Evolutionary conservation across 345 rosid species (phyloP).

Genomic region (Stellera chamaejasme): DNA sequence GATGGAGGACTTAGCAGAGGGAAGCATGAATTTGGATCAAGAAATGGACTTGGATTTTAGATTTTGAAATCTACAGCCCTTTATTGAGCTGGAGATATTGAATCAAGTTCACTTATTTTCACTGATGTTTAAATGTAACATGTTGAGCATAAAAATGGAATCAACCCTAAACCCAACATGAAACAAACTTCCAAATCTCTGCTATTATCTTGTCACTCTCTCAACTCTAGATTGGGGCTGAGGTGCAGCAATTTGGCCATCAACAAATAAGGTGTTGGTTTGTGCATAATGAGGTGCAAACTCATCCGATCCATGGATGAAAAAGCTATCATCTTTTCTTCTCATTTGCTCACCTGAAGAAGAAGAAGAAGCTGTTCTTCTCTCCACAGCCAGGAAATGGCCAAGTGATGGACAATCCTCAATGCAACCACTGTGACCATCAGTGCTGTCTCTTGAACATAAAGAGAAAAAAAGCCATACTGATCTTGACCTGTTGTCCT

Average conservation of each 20-base stretch:
- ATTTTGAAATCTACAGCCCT: too few species aligned
- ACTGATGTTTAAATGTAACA: too few species aligned
- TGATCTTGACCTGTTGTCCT: slow-evolving; percentile 15
- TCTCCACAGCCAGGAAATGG: slow-evolving; percentile 45
- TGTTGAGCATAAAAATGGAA: too few species aligned
- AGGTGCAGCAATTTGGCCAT: slow-evolving; percentile 30
- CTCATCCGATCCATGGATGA: slow-evolving; percentile 17
- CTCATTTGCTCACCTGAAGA: slow-evolving; percentile 2
- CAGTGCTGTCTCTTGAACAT: slow-evolving; percentile 35
- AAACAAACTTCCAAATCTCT: too few species aligned
- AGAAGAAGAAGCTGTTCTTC: slow-evolving; percentile 21
- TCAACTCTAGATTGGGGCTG: slow-evolving; percentile 5
- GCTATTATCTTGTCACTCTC: background rate
- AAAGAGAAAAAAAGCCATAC: slow-evolving; percentile 36
- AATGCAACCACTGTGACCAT: slow-evolving; percentile 11
- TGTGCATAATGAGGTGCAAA: slow-evolving; percentile 12
- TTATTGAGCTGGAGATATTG: too few species aligned
- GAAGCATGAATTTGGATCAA: too few species aligned
- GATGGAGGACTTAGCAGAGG: too few species aligned
- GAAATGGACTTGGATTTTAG: too few species aligned
- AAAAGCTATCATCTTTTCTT: slow-evolving; percentile 18
- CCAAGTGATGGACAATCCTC: slow-evolving; percentile 31
- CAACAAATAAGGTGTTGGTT: slow-evolving; percentile 34
- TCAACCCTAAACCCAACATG: too few species aligned
- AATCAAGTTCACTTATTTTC: too few species aligned